Conservation (phyloP, 2,329 filamentous ascomycete species). For the Cadophora sp. region DNA sequence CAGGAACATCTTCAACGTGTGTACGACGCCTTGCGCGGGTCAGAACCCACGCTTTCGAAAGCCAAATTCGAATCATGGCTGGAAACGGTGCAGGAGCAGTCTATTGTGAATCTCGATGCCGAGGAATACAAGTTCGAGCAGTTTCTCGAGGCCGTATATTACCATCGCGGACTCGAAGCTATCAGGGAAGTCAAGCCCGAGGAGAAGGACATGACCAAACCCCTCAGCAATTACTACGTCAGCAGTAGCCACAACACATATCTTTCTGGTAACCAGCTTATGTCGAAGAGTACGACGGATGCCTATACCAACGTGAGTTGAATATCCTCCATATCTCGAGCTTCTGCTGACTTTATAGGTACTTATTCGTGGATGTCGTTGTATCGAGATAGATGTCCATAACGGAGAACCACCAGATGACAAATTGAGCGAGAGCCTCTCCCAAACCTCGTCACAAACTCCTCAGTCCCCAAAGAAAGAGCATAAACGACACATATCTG, state of each 20-base stretch:
- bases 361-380: conserved; percentile 79
- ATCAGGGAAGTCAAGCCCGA: conserved; percentile 28
- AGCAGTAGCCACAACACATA: conserved; percentile 97
- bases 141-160: conserved; percentile 42
- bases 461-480: conserved; percentile 47
- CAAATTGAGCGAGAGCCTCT: conserved; percentile 33
- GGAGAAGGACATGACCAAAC: conserved; percentile 42
- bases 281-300: conserved; percentile 74
- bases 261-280: conserved; percentile 83
- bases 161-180: conserved; percentile 41
- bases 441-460: conserved; percentile 21
- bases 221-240: conserved; percentile 79
- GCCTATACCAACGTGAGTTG: conserved; percentile 75
- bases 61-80: conserved; percentile 57
- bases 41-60: conserved; percentile 44
- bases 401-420: conserved; percentile 64
- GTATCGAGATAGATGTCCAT: conserved; percentile 96
- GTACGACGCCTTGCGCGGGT: conserved; percentile 53
- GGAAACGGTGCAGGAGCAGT: conserved; percentile 51
- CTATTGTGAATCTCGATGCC: conserved; percentile 33
- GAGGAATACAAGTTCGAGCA: conserved; percentile 44
- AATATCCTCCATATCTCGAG: background rate
- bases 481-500: conserved; percentile 49
- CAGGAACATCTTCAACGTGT: conserved; percentile 55
- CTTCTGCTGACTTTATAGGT: conserved; percentile 54